Percentiles rank a stretch among this genome's conserved stretches.
Evolutionary conservation across 352 stramenopile species (phyloP).

Genomic region (Phytophthora meadii): DNA sequence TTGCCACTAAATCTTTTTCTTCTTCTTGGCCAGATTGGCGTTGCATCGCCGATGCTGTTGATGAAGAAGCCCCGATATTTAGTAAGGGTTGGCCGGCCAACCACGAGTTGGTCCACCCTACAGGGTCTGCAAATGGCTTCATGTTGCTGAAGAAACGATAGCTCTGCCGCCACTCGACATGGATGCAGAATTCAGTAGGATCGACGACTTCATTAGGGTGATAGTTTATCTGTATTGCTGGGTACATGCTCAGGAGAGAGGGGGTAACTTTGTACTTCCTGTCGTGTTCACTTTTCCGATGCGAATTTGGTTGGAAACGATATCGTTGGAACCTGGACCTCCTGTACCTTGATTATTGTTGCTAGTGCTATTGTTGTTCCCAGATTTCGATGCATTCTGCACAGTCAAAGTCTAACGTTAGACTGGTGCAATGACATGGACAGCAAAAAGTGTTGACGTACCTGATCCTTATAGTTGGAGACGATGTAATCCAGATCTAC

Average conservation of each 20-base stretch:
- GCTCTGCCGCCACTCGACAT: neutral
- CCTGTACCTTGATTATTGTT: constrained; percentile 10
- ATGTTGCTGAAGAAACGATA: constrained; percentile 4
- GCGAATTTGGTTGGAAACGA: neutral
- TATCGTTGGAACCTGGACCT: constrained; percentile 6
- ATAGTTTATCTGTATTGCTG: constrained; percentile 7
- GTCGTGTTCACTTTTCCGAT: constrained; percentile 11
- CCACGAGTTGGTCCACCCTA: constrained; percentile 28
- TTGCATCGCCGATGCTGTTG: neutral
- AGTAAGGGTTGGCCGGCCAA: neutral
- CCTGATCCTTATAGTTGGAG: constrained; percentile 69
- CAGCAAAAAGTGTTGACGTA: constrained; percentile 6
- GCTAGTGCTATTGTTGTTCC: constrained; percentile 30
- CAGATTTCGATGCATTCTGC: constrained; percentile 24
- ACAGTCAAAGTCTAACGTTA: constrained; percentile 2
- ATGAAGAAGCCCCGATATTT: neutral
- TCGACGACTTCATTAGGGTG: too few species aligned
- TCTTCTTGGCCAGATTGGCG: neutral
- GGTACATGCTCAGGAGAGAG: constrained; percentile 18
- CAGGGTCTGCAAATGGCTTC: constrained; percentile 11
- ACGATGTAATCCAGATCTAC: constrained; percentile 89
- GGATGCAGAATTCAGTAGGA: constrained; percentile 10
- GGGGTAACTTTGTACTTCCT: constrained; percentile 30
- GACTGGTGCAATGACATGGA: neutral
- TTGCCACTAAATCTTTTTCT: neutral